Base-by-base conservation (phyloP, 2,329 filamentous ascomycete genomes). In the Uncinocarpus reesii region DNA sequence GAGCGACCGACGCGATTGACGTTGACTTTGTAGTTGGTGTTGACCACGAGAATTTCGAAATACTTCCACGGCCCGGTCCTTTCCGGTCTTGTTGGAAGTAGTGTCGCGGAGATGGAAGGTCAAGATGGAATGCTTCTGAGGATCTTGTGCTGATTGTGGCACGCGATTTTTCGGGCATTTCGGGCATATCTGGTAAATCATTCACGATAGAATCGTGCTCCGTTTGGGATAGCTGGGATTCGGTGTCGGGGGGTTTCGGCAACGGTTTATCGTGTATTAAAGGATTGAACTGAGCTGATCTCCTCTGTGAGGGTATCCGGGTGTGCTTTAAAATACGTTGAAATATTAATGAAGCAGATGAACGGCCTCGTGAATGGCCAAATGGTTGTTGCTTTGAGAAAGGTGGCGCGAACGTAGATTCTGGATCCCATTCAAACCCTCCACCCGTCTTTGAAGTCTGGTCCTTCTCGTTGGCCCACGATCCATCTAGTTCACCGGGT, bases 21-120 rank as follows among this genome's bases (percentile, higher is more conserved):
- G 48, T 46, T 10, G 46, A 32, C n/a, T 46, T 52, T 15, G 51
- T 51, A 7, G 47, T 50, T 40, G 47, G 41, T 4, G 49, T 51
- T 6, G 51, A 49, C 51, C 51, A 53, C 10, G 51, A 53, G 20
- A 52, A 48, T 28, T 55, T 55, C 8, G 53, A 47, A 13, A 47
- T 32, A 23, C 34, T 47, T 16, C 15, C 18, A 23, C 36, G 45
- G 16, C 18, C 26, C 6, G 2, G 32, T 21, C 15, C 45, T 34
- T 34, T 47, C 16, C 18, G 15, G 10, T 46, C 43, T 31, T 37
- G 32, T 15, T n/a, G 35, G 6, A 23, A 21, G 13, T 38, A n/a
- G 21, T 20, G 21, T 10, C n/a, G 31, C n/a, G 23, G 18, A 29
- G 38, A 23, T 34, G 32, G 47, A 2, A 36, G n/a, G 13, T 43